These are phyloP conservation scores for Sugiyamaella pinicola DNA, from an alignment of 1,139 yeast genomes.

Conservation along the genomic window DNA sequence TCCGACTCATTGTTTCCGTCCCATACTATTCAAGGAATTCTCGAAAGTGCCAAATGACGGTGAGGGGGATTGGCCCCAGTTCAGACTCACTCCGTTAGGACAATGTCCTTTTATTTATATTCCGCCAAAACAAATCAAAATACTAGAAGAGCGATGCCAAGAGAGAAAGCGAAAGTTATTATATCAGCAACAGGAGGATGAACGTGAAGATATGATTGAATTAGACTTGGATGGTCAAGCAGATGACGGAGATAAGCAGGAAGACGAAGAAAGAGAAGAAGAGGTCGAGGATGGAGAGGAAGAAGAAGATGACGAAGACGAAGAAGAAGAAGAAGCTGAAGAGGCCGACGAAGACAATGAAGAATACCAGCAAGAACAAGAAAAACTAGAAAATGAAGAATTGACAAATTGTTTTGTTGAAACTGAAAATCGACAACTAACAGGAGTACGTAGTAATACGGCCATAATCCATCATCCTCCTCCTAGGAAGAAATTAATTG, in stretches of 20 bases:
- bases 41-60: constrained; percentile 47
- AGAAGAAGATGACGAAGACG: neutral
- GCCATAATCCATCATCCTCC: neutral
- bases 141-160: constrained; percentile 9
- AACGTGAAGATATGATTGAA: constrained; percentile 7
- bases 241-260: neutral
- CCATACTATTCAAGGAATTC: constrained; percentile 86
- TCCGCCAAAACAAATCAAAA: constrained; percentile 28
- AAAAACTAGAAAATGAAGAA: neutral
- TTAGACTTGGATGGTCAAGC: neutral
- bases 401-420: neutral
- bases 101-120: constrained; percentile 72
- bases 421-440: neutral
- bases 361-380: constrained; percentile 1
- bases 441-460: neutral
- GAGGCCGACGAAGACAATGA: neutral
- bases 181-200: constrained; percentile 5
- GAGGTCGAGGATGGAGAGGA: neutral
- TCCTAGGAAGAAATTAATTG: constrained; percentile 7
- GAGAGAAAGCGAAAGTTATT: constrained; percentile 5
- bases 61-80: constrained; percentile 55
- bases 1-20: constrained; percentile 73
- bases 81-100: constrained; percentile 45
- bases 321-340: neutral
- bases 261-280: neutral